Evolutionary conservation across 2,329 filamentous ascomycete species (phyloP), one percentile per base, ranked within the genome.

Genomic region (Sporothrix sp.): DNA sequence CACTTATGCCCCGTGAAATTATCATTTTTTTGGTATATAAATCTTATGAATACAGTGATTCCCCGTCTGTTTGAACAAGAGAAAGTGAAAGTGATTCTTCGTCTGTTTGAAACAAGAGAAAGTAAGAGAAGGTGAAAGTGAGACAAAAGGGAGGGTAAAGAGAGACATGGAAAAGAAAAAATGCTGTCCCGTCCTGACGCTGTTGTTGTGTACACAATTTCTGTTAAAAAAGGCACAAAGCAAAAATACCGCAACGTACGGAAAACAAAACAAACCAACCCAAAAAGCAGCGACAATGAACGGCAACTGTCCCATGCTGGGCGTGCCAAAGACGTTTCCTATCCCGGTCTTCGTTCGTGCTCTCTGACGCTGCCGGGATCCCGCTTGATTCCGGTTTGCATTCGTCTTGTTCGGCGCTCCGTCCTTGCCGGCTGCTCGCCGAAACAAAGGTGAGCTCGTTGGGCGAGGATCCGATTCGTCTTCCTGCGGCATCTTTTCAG

Each of bases 1-100:
- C 38, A 18, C 28, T 21, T 45, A 28, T 35, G 42, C 42, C 42
- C 23, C 42, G 42, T 23, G 23, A 28, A 45, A 18, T 35, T 20
- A 30, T 44, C 21, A 7, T 35, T 33, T 43, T 40, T 42, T 43
- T 45, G 28, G 39, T 43, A 43, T 43, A 23, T 45, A 35, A n/a
- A 8, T 45, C 21, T 23, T 18, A 33, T n/a, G n/a, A n/a, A n/a
- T n/a, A n/a, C n/a, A n/a, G n/a, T n/a, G n/a, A n/a, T n/a, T n/a
- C n/a, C n/a, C n/a, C n/a, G n/a, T n/a, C n/a, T n/a, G n/a, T n/a
- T n/a, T n/a, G n/a, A n/a, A n/a, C n/a, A n/a, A n/a, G n/a, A n/a
- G n/a, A n/a, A n/a, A n/a, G n/a, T n/a, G n/a, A n/a, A n/a, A n/a
- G n/a, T n/a, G n/a, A n/a, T n/a, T n/a, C n/a, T n/a, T n/a, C n/a